Evolutionary conservation across 495 filamentous ascomycete genomes (phyloP).

Genomic region (Hypoxylon rickii): DNA sequence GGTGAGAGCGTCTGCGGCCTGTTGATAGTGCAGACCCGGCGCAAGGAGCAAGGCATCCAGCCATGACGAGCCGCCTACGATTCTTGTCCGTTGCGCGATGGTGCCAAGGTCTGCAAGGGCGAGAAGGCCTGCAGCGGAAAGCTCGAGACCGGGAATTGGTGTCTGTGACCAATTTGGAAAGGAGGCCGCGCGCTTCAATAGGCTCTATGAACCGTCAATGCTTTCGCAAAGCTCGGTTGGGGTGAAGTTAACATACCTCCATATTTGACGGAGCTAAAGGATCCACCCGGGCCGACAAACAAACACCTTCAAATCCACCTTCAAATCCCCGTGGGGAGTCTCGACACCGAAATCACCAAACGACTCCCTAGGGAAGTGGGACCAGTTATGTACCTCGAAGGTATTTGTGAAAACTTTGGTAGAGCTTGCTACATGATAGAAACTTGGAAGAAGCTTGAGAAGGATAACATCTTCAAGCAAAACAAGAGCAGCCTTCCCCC

Average conservation of each 20-base stretch:
- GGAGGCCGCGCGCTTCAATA: constrained; percentile 33
- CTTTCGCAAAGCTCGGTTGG: background rate
- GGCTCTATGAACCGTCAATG: constrained; percentile 18
- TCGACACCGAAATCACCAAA: constrained; percentile 3
- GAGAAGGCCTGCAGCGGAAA: constrained; percentile 57
- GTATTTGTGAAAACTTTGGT: background rate
- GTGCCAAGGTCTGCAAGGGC: constrained; percentile 62
- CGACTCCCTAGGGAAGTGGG: too few species aligned
- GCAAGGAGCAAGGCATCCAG: constrained; percentile 60
- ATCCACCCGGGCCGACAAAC: background rate
- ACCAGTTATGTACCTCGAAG: too few species aligned
- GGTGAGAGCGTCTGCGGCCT: constrained; percentile 54
- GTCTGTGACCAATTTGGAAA: constrained; percentile 42
- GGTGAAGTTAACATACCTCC: constrained; percentile 17
- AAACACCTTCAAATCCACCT: background rate
- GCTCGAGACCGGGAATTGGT: constrained; percentile 43
- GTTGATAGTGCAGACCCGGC: constrained; percentile 65
- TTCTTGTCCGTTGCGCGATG: constrained; percentile 56
- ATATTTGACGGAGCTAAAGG: constrained; percentile 8
- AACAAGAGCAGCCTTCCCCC: constrained; percentile 4
- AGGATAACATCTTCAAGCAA: too few species aligned
- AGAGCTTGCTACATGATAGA: background rate
- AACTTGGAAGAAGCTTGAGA: background rate
- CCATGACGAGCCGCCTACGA: constrained; percentile 56
- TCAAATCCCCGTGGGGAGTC: background rate